Evolutionary conservation across 495 filamentous ascomycete genomes (phyloP), one percentile per base, ranked within the genome.

Genomic region (Penicillium paxilli): DNA sequence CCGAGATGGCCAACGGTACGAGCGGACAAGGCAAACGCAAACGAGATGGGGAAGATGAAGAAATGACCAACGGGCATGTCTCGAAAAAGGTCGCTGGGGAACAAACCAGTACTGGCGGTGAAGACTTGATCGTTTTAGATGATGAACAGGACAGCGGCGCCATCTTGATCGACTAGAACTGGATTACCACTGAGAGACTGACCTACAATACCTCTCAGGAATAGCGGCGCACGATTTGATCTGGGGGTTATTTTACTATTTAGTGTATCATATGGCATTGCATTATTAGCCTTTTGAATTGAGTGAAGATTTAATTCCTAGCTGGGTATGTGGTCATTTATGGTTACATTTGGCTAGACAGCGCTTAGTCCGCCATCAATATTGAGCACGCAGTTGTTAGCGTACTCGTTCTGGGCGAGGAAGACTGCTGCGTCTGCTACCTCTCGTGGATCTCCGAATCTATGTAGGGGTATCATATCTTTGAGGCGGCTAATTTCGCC

Each of bases 331-430:
- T 22, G 17, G 5, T 35, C 35, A 35, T 48, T 17, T 33, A 21
- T 21, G 16, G 5, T 1, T 25, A 17, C 19, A 12, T 14, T 25
- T 5, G 37, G 17, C 61, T 62, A 89, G 17, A 78, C 71, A 12
- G 87, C 88, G 60, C 89, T 91, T 49, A 92, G 62, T 1, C 91
- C 91, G 16, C 91, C 91, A 65, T 95, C 91, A n/a, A 96, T 76
- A 60, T 90, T 92, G 8, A 96, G 76, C 22, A 92, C 80, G 70
- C 89, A 92, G 51, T 92, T 92, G 62, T 92, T 91, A 8, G 89
- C 86, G 65, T 92, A 96, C 40, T 81, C 65, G 67, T 91, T 94
- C 24, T 73, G 76, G n/a, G 83, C 86, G 16, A 96, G 80, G 67
- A 94, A 95, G 24, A 83, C 68, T 38, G 85, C 90, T 42, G 90